Conservation (phyloP, 495 filamentous ascomycete species). For the Hyaloscypha hepaticicola region DNA sequence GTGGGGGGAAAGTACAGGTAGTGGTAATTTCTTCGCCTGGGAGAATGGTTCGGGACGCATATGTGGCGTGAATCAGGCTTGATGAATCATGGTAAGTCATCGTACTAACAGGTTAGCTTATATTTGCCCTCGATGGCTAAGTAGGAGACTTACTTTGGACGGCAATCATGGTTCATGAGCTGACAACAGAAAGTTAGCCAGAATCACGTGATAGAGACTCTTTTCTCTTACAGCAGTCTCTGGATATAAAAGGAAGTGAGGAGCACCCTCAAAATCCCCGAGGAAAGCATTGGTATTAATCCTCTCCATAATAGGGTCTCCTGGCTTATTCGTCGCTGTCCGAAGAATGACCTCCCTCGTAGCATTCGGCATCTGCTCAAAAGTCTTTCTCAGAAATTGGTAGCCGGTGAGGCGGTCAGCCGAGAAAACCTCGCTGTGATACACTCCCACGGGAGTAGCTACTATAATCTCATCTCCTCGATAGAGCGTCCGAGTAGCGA, state of each 20-base stretch:
- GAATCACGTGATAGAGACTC: background rate
- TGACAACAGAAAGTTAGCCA: conserved; percentile 1
- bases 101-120: conserved; percentile 14
- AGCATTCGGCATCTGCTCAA: conserved; percentile 24
- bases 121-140: background rate
- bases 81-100: conserved; percentile 26
- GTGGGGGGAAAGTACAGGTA: conserved; percentile 20
- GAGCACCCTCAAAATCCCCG: conserved; percentile 25
- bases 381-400: conserved; percentile 23
- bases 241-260: conserved; percentile 28
- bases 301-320: conserved; percentile 29
- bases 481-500: conserved; percentile 22
- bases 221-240: conserved; percentile 26
- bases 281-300: conserved; percentile 31
- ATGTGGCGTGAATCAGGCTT: conserved; percentile 24
- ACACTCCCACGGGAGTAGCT: conserved; percentile 28
- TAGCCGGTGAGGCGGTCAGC: conserved; percentile 18
- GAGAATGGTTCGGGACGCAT: conserved; percentile 25
- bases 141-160: conserved; percentile 25
- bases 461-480: conserved; percentile 27
- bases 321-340: conserved; percentile 10
- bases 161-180: conserved; percentile 31
- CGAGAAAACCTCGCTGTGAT: conserved; percentile 25
- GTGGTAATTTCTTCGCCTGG: conserved; percentile 30
- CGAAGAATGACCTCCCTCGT: conserved; percentile 20